These are phyloP conservation scores for Pontederia crassipes DNA, from an alignment of 176 grass and related monocot genomes.

Conservation along the genomic window DNA sequence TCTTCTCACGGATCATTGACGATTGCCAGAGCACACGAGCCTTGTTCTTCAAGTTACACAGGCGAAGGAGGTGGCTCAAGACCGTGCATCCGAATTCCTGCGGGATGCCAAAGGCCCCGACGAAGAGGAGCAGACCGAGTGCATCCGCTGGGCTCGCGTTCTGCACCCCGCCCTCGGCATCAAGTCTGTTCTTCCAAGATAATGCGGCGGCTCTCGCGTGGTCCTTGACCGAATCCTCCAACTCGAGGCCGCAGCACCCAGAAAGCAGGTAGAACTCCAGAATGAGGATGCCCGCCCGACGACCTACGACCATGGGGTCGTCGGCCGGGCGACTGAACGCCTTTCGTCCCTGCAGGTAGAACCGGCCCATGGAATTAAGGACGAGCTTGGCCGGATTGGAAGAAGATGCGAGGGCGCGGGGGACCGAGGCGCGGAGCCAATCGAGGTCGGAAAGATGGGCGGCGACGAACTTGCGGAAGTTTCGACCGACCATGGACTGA, in stretches of 20 bases:
- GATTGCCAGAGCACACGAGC: constrained; percentile 37
- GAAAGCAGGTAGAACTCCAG: constrained; percentile 50
- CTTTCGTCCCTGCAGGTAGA: constrained; percentile 31
- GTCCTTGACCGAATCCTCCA: constrained; percentile 11
- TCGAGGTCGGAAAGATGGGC: constrained; percentile 17
- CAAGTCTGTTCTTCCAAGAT: constrained; percentile 37
- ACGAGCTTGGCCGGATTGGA: constrained; percentile 40
- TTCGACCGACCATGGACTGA: constrained; percentile 21
- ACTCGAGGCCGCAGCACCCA: constrained; percentile 29
- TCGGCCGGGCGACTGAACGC: constrained; percentile 10
- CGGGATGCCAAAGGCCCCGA: constrained; percentile 36
- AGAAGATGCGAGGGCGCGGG: constrained; percentile 24
- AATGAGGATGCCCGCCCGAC: constrained; percentile 39
- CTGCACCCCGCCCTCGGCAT: constrained; percentile 18
- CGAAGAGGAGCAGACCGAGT: constrained; percentile 39
- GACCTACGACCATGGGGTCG: constrained; percentile 20
- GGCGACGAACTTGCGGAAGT: constrained; percentile 32
- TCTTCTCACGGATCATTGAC: constrained; percentile 27
- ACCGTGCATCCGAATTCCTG: constrained; percentile 28
- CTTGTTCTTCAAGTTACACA: constrained; percentile 17
- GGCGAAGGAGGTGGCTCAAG: constrained; percentile 26
- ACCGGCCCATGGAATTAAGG: constrained; percentile 33
- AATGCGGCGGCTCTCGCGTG: constrained; percentile 22
- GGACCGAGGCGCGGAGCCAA: constrained; percentile 31
- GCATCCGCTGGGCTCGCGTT: constrained; percentile 28